Evolutionary conservation across 2,329 filamentous ascomycete genomes (phyloP), one percentile per base, ranked within the genome.

Genomic region (Claviceps sorghi): DNA sequence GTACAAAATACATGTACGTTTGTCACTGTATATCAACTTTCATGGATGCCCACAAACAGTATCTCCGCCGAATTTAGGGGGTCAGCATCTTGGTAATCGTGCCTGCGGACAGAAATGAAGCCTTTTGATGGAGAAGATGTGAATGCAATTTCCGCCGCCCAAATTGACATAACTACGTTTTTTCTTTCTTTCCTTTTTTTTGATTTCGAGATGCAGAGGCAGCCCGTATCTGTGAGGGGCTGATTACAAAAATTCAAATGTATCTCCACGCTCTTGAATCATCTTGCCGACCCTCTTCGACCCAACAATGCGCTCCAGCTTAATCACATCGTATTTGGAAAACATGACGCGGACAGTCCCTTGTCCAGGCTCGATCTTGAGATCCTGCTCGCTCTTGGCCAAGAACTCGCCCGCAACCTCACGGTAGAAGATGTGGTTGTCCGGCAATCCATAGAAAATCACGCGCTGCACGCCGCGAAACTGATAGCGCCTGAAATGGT

Each of bases 401-500:
- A 91, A 66, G 61, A 79, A 89, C 0, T 76, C 83, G 3, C 80
- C 84, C 0, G 84, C 79, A 51, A 91, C 74, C 70, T 94, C 88
- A 41, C 76, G 75, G 65, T 91, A 94, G 60, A 93, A 91, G 21
- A 78, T 65, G 29, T 86, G 85, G 64, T 96, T 95, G 60, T 97
- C 91, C 0, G 93, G 93, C 34, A 96, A 67, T 1, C 83, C 86
- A 65, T 97, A 97, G 74, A 95, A 84, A 50, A 96, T 77, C n/a
- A 97, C 79, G 42, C 83, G 77, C 65, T 83, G 83, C 15, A 93
- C 88, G 22, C 93, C 93, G 38, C 81, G 78, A 51, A 98, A 76
- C 58, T 80, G 78, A 63, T 93, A 89, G n/a, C 93, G 78, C 49
- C 88, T 82, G 74, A 97, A 97, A 68, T 98, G 93, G 68, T 98